These are phyloP conservation scores for Scheffersomyces amazonensis DNA, from an alignment of 805 yeast genomes.

Conservation along the genomic window DNA sequence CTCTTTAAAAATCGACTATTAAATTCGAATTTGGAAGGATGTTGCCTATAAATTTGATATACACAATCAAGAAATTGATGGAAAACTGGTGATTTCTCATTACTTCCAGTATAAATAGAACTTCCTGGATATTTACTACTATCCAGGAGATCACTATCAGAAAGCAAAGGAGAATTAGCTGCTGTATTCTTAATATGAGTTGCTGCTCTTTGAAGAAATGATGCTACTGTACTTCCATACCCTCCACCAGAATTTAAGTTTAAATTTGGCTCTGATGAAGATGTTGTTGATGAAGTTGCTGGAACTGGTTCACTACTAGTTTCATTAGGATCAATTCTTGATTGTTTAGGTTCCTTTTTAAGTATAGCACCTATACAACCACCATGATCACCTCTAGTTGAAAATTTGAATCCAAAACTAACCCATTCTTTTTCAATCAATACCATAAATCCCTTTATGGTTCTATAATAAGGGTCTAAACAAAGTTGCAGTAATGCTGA, in stretches of 20 bases:
- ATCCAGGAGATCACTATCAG: slow-evolving; percentile 15
- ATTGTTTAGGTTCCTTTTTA: slow-evolving; percentile 12
- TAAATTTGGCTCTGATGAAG: slow-evolving; percentile 8
- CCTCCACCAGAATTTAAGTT: slow-evolving; percentile 7
- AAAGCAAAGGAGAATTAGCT: slow-evolving; percentile 11
- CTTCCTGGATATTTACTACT: slow-evolving; percentile 25
- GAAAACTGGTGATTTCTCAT: slow-evolving; percentile 73
- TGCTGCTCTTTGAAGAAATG: slow-evolving; percentile 41
- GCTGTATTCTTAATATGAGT: slow-evolving; percentile 39
- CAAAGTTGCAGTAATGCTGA: slow-evolving; percentile 81
- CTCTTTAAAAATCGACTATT: slow-evolving; percentile 86
- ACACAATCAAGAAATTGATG: slow-evolving; percentile 92
- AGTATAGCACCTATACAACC: slow-evolving; percentile 42
- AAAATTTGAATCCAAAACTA: slow-evolving; percentile 88
- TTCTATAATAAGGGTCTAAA: slow-evolving; percentile 86
- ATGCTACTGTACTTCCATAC: slow-evolving; percentile 28
- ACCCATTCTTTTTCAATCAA: slow-evolving; percentile 94
- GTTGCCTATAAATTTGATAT: slow-evolving; percentile 71
- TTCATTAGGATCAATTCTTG: neutral
- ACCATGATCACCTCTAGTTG: slow-evolving; percentile 78
- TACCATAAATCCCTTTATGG: slow-evolving; percentile 81
- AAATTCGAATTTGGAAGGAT: slow-evolving; percentile 75
- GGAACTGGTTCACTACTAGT: neutral
- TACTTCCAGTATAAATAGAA: slow-evolving; percentile 34
- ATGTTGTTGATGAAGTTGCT: slow-evolving; percentile 1